Base-by-base conservation (phyloP, 768 basidiomycete genomes). In the Collybiopsis confluens region DNA sequence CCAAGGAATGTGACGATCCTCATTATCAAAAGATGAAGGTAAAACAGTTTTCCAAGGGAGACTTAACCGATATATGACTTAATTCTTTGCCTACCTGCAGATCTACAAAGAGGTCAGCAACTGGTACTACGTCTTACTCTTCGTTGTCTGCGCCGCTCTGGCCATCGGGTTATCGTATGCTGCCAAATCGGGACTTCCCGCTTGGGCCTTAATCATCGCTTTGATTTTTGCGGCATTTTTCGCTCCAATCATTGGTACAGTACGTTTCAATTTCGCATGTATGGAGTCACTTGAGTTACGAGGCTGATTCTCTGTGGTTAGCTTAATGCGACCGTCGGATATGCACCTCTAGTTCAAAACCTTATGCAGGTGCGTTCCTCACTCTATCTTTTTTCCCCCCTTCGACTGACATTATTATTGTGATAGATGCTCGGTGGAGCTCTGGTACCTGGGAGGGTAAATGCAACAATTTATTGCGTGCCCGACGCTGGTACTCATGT, bases 241-340 rank as follows among this genome's bases (percentile, higher is more conserved):
- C 21, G 67, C 77, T 20, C 70, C 79, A 9, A 72, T 82, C 60
- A 69, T 79, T 49, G 80, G 77, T 9, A 74, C 78, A 1, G 70
- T 69, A 18, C 21, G 26, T 56, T 35, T 33, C 26, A 8, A 23
- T 16, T 45, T 23, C 6, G n/a, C n/a, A n/a, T n/a, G n/a, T n/a
- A n/a, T n/a, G n/a, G n/a, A n/a, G n/a, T n/a, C n/a, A n/a, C n/a
- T n/a, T n/a, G n/a, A n/a, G n/a, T n/a, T n/a, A n/a, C n/a, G n/a
- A n/a, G n/a, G n/a, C n/a, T n/a, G n/a, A n/a, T n/a, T n/a, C n/a
- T 42, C 16, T 35, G 27, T 46, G 65, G 65, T 62, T 80, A n/a
- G n/a, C n/a, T n/a, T 5, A 68, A 65, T 49, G 76, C 74, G 5
- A 76, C 77, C 18, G 73, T 74, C 28, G 72, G 73, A 30, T 70